These are phyloP conservation scores for Leccinum ponderosum DNA, from an alignment of 1,284 basidiomycete species.

Conservation along the genomic window DNA sequence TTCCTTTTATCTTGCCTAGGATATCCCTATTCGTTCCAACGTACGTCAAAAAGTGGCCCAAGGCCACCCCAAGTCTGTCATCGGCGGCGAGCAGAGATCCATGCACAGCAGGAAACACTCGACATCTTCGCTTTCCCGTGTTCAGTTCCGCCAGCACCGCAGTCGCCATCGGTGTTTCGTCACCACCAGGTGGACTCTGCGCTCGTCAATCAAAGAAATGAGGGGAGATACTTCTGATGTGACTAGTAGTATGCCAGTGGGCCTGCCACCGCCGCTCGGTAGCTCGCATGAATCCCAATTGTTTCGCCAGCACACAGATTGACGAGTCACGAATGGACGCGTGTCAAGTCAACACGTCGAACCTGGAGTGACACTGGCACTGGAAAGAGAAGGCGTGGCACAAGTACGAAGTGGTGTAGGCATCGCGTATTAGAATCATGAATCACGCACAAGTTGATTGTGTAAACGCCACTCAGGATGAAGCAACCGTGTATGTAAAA, in stretches of 20 bases:
- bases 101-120: neutral
- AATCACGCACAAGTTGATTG: neutral
- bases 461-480: neutral
- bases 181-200: neutral
- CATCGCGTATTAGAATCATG: neutral
- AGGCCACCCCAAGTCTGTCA: neutral
- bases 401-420: neutral
- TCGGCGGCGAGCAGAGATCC: neutral
- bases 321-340: no score
- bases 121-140: slow-evolving; percentile 5
- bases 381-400: neutral
- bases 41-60: neutral
- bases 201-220: neutral
- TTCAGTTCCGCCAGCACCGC: neutral
- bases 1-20: neutral
- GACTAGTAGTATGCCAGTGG: neutral
- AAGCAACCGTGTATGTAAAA: neutral
- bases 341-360: neutral
- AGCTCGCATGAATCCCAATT: neutral
- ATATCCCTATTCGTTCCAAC: neutral
- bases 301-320: neutral
- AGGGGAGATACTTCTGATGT: neutral
- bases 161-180: slow-evolving; percentile 1
- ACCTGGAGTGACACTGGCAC: neutral
- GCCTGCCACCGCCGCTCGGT: neutral